Evolutionary conservation across 2,329 filamentous ascomycete genomes (phyloP).

Genomic region (Stachybotrys chartarum): DNA sequence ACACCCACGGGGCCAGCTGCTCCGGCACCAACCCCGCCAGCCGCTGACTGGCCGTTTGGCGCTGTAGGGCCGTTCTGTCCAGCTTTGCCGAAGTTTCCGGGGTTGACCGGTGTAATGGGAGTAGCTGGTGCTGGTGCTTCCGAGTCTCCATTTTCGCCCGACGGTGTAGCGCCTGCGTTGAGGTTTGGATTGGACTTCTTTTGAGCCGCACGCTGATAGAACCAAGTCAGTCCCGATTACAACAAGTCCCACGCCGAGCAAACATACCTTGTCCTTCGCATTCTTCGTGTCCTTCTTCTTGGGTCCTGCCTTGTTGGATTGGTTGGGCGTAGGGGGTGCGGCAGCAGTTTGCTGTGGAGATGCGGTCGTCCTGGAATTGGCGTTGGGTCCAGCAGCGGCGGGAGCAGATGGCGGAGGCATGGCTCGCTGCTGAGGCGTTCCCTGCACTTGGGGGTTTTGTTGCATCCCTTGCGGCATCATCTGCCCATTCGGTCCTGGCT

Average conservation of each 20-base stretch:
- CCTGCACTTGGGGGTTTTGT: constrained; percentile 44
- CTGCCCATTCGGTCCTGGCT: constrained; percentile 32
- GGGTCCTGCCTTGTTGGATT: constrained; percentile 63
- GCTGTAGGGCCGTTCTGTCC: constrained; percentile 17
- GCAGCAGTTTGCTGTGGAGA: constrained; percentile 57
- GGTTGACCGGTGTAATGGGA: constrained; percentile 54
- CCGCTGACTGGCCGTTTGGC: constrained; percentile 23
- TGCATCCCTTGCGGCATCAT: constrained; percentile 32
- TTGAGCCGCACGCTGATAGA: constrained; percentile 42
- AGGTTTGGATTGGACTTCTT: constrained; percentile 56
- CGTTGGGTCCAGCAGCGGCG: constrained; percentile 34
- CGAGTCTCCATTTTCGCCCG: constrained; percentile 47
- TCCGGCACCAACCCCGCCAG: constrained; percentile 19
- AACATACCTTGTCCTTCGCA: constrained; percentile 59
- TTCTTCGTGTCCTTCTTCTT: constrained; percentile 70
- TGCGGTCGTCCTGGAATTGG: constrained; percentile 48
- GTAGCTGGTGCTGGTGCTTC: constrained; percentile 56
- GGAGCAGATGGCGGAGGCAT: constrained; percentile 64
- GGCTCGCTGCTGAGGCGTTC: constrained; percentile 64
- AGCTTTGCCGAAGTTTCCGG: constrained; percentile 35
- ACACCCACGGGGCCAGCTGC: constrained; percentile 2
- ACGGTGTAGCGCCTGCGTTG: constrained; percentile 45
- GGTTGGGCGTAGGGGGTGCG: constrained; percentile 70
- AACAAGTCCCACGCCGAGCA: neutral
- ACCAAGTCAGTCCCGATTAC: constrained; percentile 5